Base-by-base conservation (phyloP, 768 basidiomycete genomes). In the Melanogaster broomeanus region DNA sequence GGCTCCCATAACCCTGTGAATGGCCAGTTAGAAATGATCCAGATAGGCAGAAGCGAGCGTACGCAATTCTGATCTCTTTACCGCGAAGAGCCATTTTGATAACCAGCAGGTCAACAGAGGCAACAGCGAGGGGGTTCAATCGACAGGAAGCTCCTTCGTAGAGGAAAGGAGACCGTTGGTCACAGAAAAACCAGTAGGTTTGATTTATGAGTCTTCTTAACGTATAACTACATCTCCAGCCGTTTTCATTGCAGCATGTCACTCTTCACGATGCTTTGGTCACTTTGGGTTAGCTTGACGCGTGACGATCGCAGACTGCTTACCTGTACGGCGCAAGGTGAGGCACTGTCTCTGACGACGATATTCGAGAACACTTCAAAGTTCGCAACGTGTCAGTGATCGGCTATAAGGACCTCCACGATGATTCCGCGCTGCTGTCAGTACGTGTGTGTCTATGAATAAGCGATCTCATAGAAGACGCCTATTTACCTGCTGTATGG, bases 61-160 rank as follows among this genome's bases (percentile, higher is more conserved):
- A 69, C 67, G 67, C 67, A 51, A 71, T 69, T 50, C 63, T 59
- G 43, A 71, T 60, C 21, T 71, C 67, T 48, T 62, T 69, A 45
- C 58, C 61, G 39, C 57, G 55, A 30, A 31, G 11, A 30, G 68
- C 57, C 67, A 70, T 70, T 45, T 35, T 31, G 55, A 38, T 47
- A 41, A 40, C 37, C 15, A 30, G 41, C 24, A 12, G 15, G 3
- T 34, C 27, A 27, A 11, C 22, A 45, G 19, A 41, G 22, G n/a
- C n/a, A 33, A 19, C 24, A 27, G 5, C 37, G 12, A 33, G 38
- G 15, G 21, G n/a, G n/a, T n/a, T n/a, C n/a, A n/a, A n/a, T 24
- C 37, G n/a, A n/a, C n/a, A n/a, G n/a, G n/a, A 28, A 16, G 21
- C 12, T 42, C 30, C 35, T 12, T 18, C 41, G 24, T 24, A n/a